Evolutionary conservation across 306 rosid genomes (phyloP).

Genomic region (Sechiopsis laciniata): DNA sequence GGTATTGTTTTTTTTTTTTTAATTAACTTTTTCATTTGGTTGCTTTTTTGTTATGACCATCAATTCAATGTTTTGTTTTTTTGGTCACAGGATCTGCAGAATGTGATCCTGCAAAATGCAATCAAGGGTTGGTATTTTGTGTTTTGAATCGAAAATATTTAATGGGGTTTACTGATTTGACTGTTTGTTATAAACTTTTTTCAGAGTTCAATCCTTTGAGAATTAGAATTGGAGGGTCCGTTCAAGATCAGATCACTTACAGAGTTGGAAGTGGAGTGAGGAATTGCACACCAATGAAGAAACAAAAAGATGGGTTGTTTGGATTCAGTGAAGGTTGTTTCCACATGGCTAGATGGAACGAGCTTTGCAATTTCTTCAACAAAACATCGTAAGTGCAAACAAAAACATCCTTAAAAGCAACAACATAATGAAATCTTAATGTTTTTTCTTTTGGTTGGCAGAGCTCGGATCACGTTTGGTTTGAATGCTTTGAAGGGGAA

Average conservation of each 20-base stretch:
- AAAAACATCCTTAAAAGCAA: neutral
- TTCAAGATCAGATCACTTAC: slow-evolving; percentile 50
- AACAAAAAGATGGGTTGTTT: slow-evolving; percentile 32
- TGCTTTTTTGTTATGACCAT: neutral
- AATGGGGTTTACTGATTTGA: neutral
- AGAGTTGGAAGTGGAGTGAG: slow-evolving; percentile 31
- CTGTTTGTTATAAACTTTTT: neutral
- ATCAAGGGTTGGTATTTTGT: slow-evolving; percentile 36
- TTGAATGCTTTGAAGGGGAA: slow-evolving; percentile 53
- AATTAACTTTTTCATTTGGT: neutral
- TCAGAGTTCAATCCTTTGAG: slow-evolving; percentile 39
- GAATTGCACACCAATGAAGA: slow-evolving; percentile 29
- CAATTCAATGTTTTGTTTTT: neutral
- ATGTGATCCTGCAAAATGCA: slow-evolving; percentile 42
- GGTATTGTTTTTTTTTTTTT: slow-evolving; percentile 24
- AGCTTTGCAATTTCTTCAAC: slow-evolving; percentile 31
- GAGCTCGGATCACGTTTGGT: slow-evolving; percentile 51
- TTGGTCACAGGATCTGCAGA: slow-evolving; percentile 40
- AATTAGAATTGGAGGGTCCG: slow-evolving; percentile 67
- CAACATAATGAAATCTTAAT: neutral
- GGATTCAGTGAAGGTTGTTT: slow-evolving; percentile 52
- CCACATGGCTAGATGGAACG: slow-evolving; percentile 44
- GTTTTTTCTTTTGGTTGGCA: neutral
- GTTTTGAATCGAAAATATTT: neutral
- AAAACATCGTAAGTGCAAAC: slow-evolving; percentile 24